phyloP scores from a whole-genome alignment of 768 basidiomycete species.

The Naganishia randhawae region DNA sequence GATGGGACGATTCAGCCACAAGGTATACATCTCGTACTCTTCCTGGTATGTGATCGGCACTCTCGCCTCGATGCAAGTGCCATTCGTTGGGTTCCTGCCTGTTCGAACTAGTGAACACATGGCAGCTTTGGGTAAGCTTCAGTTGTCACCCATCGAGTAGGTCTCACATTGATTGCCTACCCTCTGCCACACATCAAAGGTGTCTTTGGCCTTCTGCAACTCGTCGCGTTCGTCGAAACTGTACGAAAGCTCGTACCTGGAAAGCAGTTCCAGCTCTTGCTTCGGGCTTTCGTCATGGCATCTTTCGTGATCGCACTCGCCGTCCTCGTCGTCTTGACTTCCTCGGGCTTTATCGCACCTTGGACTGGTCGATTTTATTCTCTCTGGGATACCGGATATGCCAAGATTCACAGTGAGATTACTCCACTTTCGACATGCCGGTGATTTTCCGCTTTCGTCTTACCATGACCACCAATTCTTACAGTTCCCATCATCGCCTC shows the following conservation, averaged over 20 bases:
- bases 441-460: background rate
- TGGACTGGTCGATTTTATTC: slow-evolving; percentile 99
- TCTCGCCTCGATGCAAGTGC: slow-evolving; percentile 96
- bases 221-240: slow-evolving; percentile 86
- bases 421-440: background rate
- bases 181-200: slow-evolving; percentile 54
- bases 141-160: background rate
- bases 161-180: background rate
- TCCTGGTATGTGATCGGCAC: slow-evolving; percentile 98
- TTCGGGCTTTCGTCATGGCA: slow-evolving; percentile 65
- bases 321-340: slow-evolving; percentile 75
- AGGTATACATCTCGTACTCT: slow-evolving; percentile 90
- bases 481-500: slow-evolving; percentile 91
- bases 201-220: slow-evolving; percentile 92
- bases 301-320: slow-evolving; percentile 68
- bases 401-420: slow-evolving; percentile 71
- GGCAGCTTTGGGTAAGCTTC: slow-evolving; percentile 78
- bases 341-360: slow-evolving; percentile 91
- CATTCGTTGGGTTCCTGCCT: slow-evolving; percentile 99
- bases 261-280: slow-evolving; percentile 81
- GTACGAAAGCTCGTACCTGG: slow-evolving; percentile 84
- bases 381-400: slow-evolving; percentile 98
- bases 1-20: slow-evolving; percentile 90
- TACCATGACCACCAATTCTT: background rate
- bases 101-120: slow-evolving; percentile 96